Base-by-base conservation (phyloP, 2,329 filamentous ascomycete species). In the Epichloe glyceriae region DNA sequence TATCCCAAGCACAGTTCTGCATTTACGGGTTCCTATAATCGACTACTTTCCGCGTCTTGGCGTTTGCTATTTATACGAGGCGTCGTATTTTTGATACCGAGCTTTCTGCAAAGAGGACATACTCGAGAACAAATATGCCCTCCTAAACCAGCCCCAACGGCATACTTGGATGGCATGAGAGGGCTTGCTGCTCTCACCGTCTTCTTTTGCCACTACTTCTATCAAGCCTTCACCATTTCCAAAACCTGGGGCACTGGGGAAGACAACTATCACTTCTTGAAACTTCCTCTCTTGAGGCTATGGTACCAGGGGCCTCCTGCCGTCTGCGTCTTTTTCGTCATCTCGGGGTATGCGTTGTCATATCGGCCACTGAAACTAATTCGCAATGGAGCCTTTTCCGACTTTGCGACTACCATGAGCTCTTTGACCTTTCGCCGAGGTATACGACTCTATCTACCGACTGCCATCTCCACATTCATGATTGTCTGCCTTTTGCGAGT, bases 311-410 rank as follows among this genome's bases (percentile, higher is more conserved):
- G 76, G 1, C 75, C 74, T 3, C 72, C 76, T 0, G 77, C 76
- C 57, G 78, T 82, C 39, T 76, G 73, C 62, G 64, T 80, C 55
- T 83, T 83, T 67, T 82, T 81, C 59, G 73, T 81, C 58, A 76
- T 82, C 43, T 79, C 76, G 0, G 79, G 79, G 19, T 82, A 80
- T 61, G 80, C 78, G 3, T 67, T 83, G 12, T 75, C 73, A 33
- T 71, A 80, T 50, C 70, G 70, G 44, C 73, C 75, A 1, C 57
- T 79, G n/a, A 73, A 71, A 54, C 66, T 75, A 46, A 61, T 67
- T 22, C 69, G 70, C 42, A 64, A 56, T 50, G 62, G 64, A n/a
- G 57, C 57, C 39, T 62, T 62, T 43, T 58, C 67, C 35, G 70
- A 69, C 14, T 69, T 76, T 49, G 64, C 70, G 1, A 64, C 57